A percentile compares a stretch with the other conserved stretches of the same genome.
phyloP scores from a whole-genome alignment of 805 yeast genomes.

The Wickerhamia fluorescens region DNA sequence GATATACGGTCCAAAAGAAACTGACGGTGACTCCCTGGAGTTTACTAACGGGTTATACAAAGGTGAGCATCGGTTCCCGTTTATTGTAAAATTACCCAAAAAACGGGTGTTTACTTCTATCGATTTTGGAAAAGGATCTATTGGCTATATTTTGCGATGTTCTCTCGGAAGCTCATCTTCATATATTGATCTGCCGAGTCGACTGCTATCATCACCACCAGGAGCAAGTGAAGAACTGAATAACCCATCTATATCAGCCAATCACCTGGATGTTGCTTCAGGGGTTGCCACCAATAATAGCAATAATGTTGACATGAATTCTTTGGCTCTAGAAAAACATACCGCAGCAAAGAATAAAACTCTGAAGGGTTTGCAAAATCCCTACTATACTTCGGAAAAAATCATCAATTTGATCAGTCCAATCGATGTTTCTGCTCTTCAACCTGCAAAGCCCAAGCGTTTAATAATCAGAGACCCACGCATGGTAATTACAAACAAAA shows the following conservation, averaged over 20 bases:
- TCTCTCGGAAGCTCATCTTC: slow-evolving; percentile 23
- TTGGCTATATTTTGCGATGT: slow-evolving; percentile 56
- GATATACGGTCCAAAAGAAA: slow-evolving; percentile 41
- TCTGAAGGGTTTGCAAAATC: slow-evolving; percentile 4
- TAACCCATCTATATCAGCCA: slow-evolving; percentile 1
- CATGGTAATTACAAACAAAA: slow-evolving; percentile 8
- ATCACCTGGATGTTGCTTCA: background rate
- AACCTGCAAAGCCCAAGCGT: slow-evolving; percentile 59
- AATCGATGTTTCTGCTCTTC: slow-evolving; percentile 60
- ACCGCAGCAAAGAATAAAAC: slow-evolving; percentile 2
- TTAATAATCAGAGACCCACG: slow-evolving; percentile 54
- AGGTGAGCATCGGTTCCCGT: slow-evolving; percentile 88
- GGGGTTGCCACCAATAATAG: background rate
- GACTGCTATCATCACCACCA: background rate
- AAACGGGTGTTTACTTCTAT: slow-evolving; percentile 67
- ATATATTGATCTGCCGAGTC: slow-evolving; percentile 1
- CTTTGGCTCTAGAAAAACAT: background rate
- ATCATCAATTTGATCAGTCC: slow-evolving; percentile 61
- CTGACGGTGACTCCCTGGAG: slow-evolving; percentile 7
- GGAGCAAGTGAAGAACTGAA: too few relatives aligned
- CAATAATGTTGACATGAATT: slow-evolving; percentile 1
- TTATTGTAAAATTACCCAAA: slow-evolving; percentile 72
- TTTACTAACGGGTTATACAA: slow-evolving; percentile 48
- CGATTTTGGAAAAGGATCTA: slow-evolving; percentile 81
- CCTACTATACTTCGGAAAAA: slow-evolving; percentile 31